These are phyloP conservation scores for Collybiopsis confluens DNA, from an alignment of 768 basidiomycete genomes.

Conservation along the genomic window DNA sequence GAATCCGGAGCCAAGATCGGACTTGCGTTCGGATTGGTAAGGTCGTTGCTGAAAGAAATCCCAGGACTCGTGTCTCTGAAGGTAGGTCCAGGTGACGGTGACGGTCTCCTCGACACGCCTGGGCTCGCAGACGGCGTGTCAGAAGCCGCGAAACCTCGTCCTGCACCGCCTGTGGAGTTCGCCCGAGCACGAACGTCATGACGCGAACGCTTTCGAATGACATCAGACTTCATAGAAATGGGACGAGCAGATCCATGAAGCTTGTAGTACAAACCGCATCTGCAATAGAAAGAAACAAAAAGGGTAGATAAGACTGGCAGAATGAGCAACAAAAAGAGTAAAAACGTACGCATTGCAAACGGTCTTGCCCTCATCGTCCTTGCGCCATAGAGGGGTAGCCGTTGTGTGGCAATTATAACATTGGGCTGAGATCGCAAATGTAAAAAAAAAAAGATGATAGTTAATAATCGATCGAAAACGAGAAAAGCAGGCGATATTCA, in stretches of 20 bases:
- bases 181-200: constrained; percentile 69
- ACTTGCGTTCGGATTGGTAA: neutral
- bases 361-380: constrained; percentile 88
- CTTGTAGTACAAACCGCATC: constrained; percentile 83
- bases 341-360: constrained; percentile 79
- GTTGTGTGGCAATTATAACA: constrained; percentile 91
- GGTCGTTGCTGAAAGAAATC: neutral
- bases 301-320: constrained; percentile 2
- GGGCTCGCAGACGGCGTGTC: constrained; percentile 77
- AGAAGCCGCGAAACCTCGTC: constrained; percentile 25
- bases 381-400: constrained; percentile 85
- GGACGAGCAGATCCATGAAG: constrained; percentile 82
- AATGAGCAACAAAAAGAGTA: constrained; percentile 8
- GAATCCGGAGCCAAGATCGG: constrained; percentile 71
- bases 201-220: constrained; percentile 82
- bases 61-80: neutral
- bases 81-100: constrained; percentile 45
- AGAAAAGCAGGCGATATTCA: constrained; percentile 36
- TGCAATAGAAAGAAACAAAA: constrained; percentile 21
- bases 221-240: constrained; percentile 88
- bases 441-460: constrained; percentile 22
- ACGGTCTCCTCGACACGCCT: constrained; percentile 68
- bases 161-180: constrained; percentile 24
- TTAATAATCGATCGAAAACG: constrained; percentile 17
- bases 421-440: constrained; percentile 49